Base-by-base conservation (phyloP, 2,329 filamentous ascomycete species). In the Magnaporthiopsis poae region DNA sequence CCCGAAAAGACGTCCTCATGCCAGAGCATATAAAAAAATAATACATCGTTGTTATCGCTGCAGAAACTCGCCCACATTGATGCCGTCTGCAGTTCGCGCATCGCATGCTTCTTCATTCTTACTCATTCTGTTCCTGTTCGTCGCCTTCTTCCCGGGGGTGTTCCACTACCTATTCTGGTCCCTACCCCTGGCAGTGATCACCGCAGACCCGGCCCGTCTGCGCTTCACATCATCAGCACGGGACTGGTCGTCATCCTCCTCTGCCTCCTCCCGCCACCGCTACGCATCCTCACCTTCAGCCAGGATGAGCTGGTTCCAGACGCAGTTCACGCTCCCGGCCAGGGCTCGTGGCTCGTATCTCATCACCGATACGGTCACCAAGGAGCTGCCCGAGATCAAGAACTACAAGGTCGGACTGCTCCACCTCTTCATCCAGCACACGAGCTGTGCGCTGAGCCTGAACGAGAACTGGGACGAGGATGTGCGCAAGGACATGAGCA, bases 401-500 rank as follows among this genome's bases (percentile, higher is more conserved):
- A 77, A 86, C 70, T 96, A 96, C 84, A 94, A 94, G 76, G 86
- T 95, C 71, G 92, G 92, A 61, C 79, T 96, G 68, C 80, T 98
- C 69, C 88, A 96, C 76, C 83, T 99, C 62, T 99, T 98, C 77
- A 84, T 98, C 66, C 94, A 99, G 79, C 95, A 99, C 79, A 99
- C 95, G 5, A 92, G 88, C 73, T 96, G 92, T 78, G 95, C 90
- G 15, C 83, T 99, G 65, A 91, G 87, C 68, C 80, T 99, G 72
- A 99, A 99, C 75, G 95, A 99, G 84, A 98, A 98, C 80, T 89
- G 85, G 77, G 91, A 93, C 74, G 77, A 77, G 66, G 91, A 96
- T 78, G 95, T 99, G n/a, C 85, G 92, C 67, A 85, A 84, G 60
- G 92, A 99, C 77, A 96, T 98, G 94, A 92, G 87, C 74, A 92